Base-by-base conservation (phyloP, 2,329 filamentous ascomycete species). In the Teratosphaeria viscida region DNA sequence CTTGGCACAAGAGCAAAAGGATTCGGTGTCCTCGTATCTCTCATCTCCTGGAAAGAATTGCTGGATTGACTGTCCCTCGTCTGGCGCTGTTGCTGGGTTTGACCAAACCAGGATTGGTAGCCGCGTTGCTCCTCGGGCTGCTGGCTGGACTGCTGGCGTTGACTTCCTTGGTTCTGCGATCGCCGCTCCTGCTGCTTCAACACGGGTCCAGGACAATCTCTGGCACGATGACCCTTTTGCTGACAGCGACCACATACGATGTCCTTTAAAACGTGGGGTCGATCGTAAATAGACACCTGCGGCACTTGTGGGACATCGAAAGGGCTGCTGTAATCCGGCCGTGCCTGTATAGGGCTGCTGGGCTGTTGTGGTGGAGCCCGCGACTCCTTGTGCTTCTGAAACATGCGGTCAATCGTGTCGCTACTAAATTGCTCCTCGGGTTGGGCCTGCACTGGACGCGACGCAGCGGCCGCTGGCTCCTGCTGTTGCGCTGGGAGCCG, bases 161-260 rank as follows among this genome's bases (percentile, higher is more conserved):
- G 43, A 29, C 57, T 19, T 54, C 57, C 52, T 29, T 57, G 59
- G 11, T 49, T 16, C 54, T 64, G 43, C 14, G 59, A 58, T 52
- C 60, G 63, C 58, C 53, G 10, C 27, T 60, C 49, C 52, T 62
- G 59, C 8, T 26, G 58, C 37, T 23, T 26, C 7, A 26, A 32
- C 3, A 47, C 26, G 10, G 62, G 61, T 1, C 47, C 52, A 6
- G 53, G 55, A 55, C 66, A 68, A 4, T 67, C 59, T 11, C 62
- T 56, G 5, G 66, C 66, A 26, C 57, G 19, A 43, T 68, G 66
- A 16, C 66, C 66, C 2, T 54, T 35, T 54, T 66, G 57, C 5
- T 57, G 52, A 57, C 66, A 67, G 5, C 66, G 59, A 1, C 53
- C 65, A 39, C 57, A 59, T 23, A 37, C 60, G 61, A 43, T 61